Conservation (phyloP, 2,329 filamentous ascomycete species). For the Aspergillus awamori region DNA sequence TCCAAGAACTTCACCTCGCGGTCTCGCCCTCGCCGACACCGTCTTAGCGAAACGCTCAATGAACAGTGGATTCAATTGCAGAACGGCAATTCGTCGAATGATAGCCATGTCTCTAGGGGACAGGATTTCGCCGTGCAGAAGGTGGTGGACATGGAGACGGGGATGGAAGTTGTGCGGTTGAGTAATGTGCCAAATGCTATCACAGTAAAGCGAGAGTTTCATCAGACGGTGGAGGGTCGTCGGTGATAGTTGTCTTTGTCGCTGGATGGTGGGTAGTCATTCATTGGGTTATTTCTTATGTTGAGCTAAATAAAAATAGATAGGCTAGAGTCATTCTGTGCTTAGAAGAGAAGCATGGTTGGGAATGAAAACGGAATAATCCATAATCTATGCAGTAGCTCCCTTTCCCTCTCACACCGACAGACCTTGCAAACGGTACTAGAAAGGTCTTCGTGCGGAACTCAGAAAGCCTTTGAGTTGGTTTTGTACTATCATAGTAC, state of each 20-base stretch:
- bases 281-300: not conserved
- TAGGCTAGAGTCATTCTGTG: no score
- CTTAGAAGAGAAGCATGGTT: no score
- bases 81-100: not conserved
- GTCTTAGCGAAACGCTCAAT: not conserved
- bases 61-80: slow-evolving; percentile 12
- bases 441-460: no score
- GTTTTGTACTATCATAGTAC: no score
- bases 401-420: no score
- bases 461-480: no score
- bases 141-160: not conserved
- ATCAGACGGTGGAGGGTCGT: slow-evolving; percentile 2
- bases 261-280: not conserved
- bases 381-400: no score
- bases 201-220: slow-evolving; percentile 2
- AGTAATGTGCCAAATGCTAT: not conserved
- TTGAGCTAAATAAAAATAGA: no score
- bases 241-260: not conserved
- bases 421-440: no score
- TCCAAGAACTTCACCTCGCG: slow-evolving; percentile 2
- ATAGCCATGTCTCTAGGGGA: not conserved
- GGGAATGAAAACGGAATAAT: no score
- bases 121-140: not conserved
- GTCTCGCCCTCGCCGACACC: not conserved
- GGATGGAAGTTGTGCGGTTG: not conserved